Conservation (phyloP, 805 yeast genomes). For the Myxozyma lipomycoides region DNA sequence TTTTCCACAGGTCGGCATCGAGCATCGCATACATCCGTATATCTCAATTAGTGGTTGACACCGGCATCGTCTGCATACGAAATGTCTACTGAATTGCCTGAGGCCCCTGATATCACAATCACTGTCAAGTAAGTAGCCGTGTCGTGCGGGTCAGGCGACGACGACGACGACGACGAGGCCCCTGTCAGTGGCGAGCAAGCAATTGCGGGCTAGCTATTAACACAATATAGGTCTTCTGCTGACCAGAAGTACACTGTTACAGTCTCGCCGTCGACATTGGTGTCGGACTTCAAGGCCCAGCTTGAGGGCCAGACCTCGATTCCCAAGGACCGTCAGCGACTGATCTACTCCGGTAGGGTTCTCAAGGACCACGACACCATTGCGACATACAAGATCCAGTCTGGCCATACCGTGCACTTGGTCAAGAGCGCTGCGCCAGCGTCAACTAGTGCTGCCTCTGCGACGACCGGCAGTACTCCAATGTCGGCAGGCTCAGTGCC, state of each 20-base stretch:
- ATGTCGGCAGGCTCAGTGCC: conserved; percentile 49
- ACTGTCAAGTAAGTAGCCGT: neutral
- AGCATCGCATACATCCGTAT: no score
- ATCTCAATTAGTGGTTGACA: no score
- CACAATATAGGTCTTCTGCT: conserved; percentile 22
- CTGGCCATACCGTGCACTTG: conserved; percentile 83
- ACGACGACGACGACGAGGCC: no score
- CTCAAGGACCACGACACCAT: conserved; percentile 78
- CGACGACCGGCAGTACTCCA: conserved; percentile 29
- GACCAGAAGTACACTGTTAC: conserved; percentile 72
- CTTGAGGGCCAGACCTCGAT: conserved; percentile 60
- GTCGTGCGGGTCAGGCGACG: neutral
- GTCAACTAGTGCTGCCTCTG: conserved; percentile 35
- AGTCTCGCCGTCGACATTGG: conserved; percentile 52
- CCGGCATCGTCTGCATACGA: no score
- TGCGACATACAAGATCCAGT: conserved; percentile 70
- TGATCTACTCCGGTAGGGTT: conserved; percentile 91
- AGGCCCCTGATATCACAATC: neutral
- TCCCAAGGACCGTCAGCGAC: conserved; percentile 75
- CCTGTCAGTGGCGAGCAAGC: no score
- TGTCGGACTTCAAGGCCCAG: conserved; percentile 63
- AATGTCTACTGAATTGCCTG: no score
- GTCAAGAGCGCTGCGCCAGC: conserved; percentile 71
- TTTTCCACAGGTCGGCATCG: no score
- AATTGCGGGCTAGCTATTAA: no score